Evolutionary conservation across 768 basidiomycete genomes (phyloP), one percentile per base, ranked within the genome.

Genomic region (Rhodosporidiobolus sp.): DNA sequence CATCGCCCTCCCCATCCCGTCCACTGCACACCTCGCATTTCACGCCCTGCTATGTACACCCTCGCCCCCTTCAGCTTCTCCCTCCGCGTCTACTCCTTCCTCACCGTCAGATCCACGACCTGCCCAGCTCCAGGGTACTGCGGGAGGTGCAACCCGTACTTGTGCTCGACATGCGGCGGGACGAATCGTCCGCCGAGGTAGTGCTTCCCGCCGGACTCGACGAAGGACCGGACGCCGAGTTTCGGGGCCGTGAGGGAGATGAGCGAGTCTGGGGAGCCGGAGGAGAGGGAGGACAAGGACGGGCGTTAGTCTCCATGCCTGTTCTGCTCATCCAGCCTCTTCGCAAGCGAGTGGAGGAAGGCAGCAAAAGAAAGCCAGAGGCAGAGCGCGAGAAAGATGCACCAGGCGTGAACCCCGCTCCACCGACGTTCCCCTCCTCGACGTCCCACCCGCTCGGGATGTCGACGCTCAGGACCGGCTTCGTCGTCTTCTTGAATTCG

Each of bases 391-490:
- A 43, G 24, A 26, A 14, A 9, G 96, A 82, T 12, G 91, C 90
- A 65, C 90, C 87, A 0, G 95, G 90, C 11, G 65, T 63, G 48
- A 79, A 75, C 35, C 66, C 72, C 4, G 46, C 43, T 20, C 32
- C 67, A 62, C 60, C 45, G n/a, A 59, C 24, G 16, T 80, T 78
- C 9, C 81, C 81, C n/a, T 78, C 45, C 76, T 94, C 91, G 32
- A 98, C 92, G 78, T 94, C 88, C 96, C 96, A 99, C 14, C 94
- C 96, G 1, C 90, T 92, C 0, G 96, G 96, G 59, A 99, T 93
- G 81, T 99, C 96, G 6, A 99, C 90, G 4, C 90, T 92, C 35
- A 99, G 86, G 78, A 97, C 90, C 0, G 96, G 94, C 22, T 91
- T 83, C 24, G 84, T 78, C 3, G 83, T 14, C 49, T 67, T 58